These are phyloP conservation scores for Trichosanthes cucumerina DNA, from an alignment of 306 rosid genomes.

Conservation along the genomic window DNA sequence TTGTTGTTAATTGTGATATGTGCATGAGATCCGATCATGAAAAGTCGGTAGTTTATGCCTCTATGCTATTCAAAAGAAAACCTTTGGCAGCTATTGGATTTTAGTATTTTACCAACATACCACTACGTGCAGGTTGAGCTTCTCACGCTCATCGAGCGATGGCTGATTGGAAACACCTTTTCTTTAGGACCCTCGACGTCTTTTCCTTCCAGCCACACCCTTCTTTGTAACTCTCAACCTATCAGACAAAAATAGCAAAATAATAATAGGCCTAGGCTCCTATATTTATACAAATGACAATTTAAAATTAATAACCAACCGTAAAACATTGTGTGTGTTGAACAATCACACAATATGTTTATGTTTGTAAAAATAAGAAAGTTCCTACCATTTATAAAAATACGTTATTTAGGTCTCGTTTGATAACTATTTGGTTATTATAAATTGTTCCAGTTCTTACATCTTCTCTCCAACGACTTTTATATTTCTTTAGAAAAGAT, in stretches of 20 bases:
- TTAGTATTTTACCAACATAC: not conserved
- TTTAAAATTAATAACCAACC: not conserved
- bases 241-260: not conserved
- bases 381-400: not conserved
- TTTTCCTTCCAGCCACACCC: conserved; percentile 54
- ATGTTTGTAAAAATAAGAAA: not conserved
- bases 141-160: conserved; percentile 15
- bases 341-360: not conserved
- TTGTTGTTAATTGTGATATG: not conserved
- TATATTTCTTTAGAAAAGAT: too few species aligned
- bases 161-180: conserved; percentile 58
- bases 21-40: not conserved
- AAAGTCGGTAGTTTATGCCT: not conserved
- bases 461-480: too few species aligned
- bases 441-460: too few species aligned
- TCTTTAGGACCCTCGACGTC: conserved; percentile 16
- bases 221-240: conserved; percentile 69
- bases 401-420: not conserved
- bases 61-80: not conserved
- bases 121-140: not conserved
- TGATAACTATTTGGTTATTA: too few species aligned
- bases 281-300: not conserved
- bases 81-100: not conserved
- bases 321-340: not conserved
- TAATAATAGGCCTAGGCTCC: not conserved